A percentile compares a stretch with the other conserved stretches of the same genome.
These are phyloP conservation scores for Candida oleophila DNA, from an alignment of 805 yeast species.

Conservation along the genomic window DNA sequence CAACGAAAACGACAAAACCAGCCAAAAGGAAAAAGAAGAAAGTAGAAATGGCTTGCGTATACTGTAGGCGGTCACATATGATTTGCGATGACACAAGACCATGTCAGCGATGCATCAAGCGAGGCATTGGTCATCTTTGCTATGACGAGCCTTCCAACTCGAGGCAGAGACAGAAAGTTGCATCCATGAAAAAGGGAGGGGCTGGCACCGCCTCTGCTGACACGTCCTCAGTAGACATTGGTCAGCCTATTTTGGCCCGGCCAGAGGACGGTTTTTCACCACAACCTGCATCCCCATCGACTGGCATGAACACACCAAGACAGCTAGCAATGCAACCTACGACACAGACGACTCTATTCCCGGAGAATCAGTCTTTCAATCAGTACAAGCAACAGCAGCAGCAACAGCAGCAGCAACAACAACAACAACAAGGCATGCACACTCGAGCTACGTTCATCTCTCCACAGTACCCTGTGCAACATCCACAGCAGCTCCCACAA, in stretches of 20 bases:
- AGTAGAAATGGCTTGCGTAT: slow-evolving; percentile 75
- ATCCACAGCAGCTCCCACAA: slow-evolving; percentile 7
- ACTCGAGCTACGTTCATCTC: too few relatives aligned
- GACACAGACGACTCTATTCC: slow-evolving; percentile 5
- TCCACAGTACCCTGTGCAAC: too few relatives aligned
- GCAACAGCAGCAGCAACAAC: slow-evolving; percentile 1
- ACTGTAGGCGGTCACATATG: slow-evolving; percentile 92
- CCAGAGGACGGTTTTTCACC: slow-evolving; percentile 4
- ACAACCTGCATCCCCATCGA: slow-evolving; percentile 3
- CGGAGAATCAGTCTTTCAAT: slow-evolving; percentile 5
- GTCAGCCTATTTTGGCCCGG: neutral
- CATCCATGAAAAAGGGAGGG: slow-evolving; percentile 10
- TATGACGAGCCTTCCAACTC: slow-evolving; percentile 62
- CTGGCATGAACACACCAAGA: neutral
- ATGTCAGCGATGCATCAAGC: slow-evolving; percentile 78
- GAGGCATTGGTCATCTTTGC: slow-evolving; percentile 87
- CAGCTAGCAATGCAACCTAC: slow-evolving; percentile 1
- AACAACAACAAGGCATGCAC: slow-evolving; percentile 7
- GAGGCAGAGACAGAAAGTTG: slow-evolving; percentile 40
- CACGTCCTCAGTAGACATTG: too few relatives aligned
- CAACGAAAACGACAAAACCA: slow-evolving; percentile 2
- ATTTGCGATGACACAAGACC: slow-evolving; percentile 81
- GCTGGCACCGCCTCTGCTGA: neutral
- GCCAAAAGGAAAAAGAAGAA: slow-evolving; percentile 45
- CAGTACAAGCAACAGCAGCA: slow-evolving; percentile 1